phyloP scores from a whole-genome alignment of 352 stramenopile species.

The Pythium brachiatum region DNA sequence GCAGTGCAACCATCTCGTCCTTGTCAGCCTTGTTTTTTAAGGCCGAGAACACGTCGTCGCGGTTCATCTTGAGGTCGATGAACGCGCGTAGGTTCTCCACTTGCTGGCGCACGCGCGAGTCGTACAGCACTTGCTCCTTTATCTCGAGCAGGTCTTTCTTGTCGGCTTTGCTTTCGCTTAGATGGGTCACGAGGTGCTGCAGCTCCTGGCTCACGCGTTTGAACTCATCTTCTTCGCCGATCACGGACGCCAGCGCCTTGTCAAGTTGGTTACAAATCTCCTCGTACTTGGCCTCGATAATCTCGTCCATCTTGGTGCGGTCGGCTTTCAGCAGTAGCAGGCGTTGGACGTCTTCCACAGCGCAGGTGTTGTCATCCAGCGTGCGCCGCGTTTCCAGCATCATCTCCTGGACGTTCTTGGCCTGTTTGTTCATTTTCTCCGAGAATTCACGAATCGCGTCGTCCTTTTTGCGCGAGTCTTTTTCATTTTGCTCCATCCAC shows the following conservation, averaged over 20 bases:
- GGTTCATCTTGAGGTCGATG: conserved; percentile 90
- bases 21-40: conserved; percentile 86
- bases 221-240: conserved; percentile 88
- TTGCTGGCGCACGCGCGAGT: conserved; percentile 81
- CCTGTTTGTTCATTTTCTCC: conserved; percentile 81
- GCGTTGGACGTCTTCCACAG: conserved; percentile 79
- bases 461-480: conserved; percentile 68
- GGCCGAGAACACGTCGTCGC: conserved; percentile 78
- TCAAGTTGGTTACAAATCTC: conserved; percentile 92
- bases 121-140: conserved; percentile 86
- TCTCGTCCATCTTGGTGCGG: conserved; percentile 79
- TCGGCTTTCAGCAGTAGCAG: conserved; percentile 79
- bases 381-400: conserved; percentile 80
- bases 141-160: conserved; percentile 84
- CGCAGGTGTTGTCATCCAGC: conserved; percentile 82
- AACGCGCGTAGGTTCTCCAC: conserved; percentile 84
- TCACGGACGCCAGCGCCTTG: conserved; percentile 78
- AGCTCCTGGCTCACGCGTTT: conserved; percentile 82
- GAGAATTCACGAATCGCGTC: conserved; percentile 76
- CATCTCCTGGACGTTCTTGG: conserved; percentile 82
- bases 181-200: conserved; percentile 76
- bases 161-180: conserved; percentile 81
- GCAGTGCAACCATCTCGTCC: conserved; percentile 76
- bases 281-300: conserved; percentile 90
- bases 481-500: conserved; percentile 76